Evolutionary conservation across 352 stramenopile species (phyloP).

Genomic region (Bremia lactucae): DNA sequence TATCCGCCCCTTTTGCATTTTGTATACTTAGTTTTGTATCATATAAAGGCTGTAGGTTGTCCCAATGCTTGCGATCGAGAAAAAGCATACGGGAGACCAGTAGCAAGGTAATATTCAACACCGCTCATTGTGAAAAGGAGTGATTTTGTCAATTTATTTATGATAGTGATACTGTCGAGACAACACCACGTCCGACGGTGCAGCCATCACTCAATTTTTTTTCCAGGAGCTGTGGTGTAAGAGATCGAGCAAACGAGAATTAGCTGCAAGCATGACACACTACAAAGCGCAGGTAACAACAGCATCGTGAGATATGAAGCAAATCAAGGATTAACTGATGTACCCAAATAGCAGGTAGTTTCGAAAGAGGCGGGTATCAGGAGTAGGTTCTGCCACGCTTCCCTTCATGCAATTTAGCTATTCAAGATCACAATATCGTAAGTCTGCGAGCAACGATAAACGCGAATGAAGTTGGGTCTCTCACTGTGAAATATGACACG

Average conservation of each 20-base stretch:
- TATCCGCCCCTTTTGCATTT: conserved; percentile 32
- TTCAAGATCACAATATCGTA: conserved; percentile 1
- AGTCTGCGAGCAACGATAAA: background rate
- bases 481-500: conserved; percentile 92
- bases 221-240: conserved; percentile 62
- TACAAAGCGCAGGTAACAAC: conserved; percentile 9
- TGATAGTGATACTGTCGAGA: too few species aligned
- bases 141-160: too few species aligned
- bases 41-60: conserved; percentile 34
- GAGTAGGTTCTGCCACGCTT: conserved; percentile 57
- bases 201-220: conserved; percentile 21
- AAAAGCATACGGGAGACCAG: conserved; percentile 10
- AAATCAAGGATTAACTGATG: conserved; percentile 1
- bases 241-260: conserved; percentile 79
- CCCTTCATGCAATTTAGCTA: conserved; percentile 86
- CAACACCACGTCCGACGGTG: background rate
- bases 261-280: conserved; percentile 73
- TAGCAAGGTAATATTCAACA: conserved; percentile 85
- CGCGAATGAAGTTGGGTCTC: conserved; percentile 1
- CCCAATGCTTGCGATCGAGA: conserved; percentile 3
- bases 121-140: conserved; percentile 35
- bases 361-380: conserved; percentile 67
- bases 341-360: conserved; percentile 83
- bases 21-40: conserved; percentile 51
- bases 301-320: background rate